Percentiles rank a stretch among this genome's conserved stretches.
phyloP scores from a whole-genome alignment of 1,284 basidiomycete genomes.

The Meripilus lineatus region DNA sequence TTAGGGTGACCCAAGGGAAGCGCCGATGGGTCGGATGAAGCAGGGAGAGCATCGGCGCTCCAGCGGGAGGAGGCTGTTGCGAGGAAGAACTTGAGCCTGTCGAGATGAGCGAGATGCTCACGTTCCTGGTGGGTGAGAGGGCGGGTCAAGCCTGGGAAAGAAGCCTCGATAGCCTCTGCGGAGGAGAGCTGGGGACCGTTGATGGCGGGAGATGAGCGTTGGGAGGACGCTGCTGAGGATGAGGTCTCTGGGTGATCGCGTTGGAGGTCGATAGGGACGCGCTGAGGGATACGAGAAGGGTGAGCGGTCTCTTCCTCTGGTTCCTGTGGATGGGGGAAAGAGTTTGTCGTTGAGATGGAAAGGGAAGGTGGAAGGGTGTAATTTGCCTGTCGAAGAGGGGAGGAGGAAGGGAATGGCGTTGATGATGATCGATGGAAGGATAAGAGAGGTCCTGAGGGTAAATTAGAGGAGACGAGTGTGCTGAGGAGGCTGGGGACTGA shows the following conservation, averaged over 20 bases:
- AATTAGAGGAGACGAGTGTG: background rate
- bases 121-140: slow-evolving; percentile 3
- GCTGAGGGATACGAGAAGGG: background rate
- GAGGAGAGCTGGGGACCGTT: no score
- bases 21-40: slow-evolving; percentile 12
- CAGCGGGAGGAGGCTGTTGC: slow-evolving; percentile 78
- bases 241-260: background rate
- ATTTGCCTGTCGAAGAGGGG: background rate
- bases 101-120: slow-evolving; percentile 65
- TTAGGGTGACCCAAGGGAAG: slow-evolving; percentile 30
- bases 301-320: background rate
- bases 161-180: background rate
- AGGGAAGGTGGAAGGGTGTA: background rate
- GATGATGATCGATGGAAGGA: background rate
- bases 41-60: slow-evolving; percentile 34
- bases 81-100: slow-evolving; percentile 81
- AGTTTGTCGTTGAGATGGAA: background rate
- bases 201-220: background rate
- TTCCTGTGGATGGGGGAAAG: background rate
- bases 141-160: slow-evolving; percentile 1
- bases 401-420: background rate
- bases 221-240: background rate
- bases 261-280: background rate
- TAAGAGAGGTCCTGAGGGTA: background rate
- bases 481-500: background rate